Evolutionary conservation across 176 grass and related monocot species (phyloP).

Genomic region (sorghum (Sorghum bicolor)): Sorghum_bicolor_NCBIv3 NC_012870.2:19335501-19336000

Average conservation of each 20-base stretch:
- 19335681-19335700: no score
- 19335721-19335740: not conserved
- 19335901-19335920: not conserved
- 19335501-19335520: no score
- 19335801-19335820: not conserved
- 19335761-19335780: not conserved
- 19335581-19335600: no score
- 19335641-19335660: no score
- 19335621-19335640: no score
- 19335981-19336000: not conserved
- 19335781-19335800: not conserved
- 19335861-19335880: not conserved
- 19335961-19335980: not conserved
- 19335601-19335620: rapidly evolving
- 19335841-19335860: not conserved
- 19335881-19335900: not conserved
- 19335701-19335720: not conserved
- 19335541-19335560: no score
- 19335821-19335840: not conserved
- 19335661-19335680: no score
- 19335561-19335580: no score
- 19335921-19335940: not conserved
- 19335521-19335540: no score
- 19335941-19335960: not conserved
- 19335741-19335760: not conserved